Conservation (phyloP, 2,329 filamentous ascomycete genomes). For the Hypoxylon sp. region DNA sequence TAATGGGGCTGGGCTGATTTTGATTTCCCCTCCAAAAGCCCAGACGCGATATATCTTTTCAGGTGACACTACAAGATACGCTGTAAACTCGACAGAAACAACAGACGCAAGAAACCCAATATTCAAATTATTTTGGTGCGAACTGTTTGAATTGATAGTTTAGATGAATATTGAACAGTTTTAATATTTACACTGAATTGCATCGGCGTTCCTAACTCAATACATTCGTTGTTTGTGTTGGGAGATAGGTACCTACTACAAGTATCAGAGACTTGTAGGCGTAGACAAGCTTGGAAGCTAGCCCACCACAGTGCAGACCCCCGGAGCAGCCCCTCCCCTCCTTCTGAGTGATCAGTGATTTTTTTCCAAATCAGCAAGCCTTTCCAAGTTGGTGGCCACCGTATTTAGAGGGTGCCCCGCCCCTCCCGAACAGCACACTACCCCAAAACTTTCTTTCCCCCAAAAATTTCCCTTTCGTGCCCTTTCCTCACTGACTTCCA, state of each 20-base stretch:
- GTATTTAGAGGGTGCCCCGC: slow-evolving; percentile 52
- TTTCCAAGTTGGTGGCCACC: slow-evolving; percentile 22
- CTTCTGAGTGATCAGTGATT: slow-evolving; percentile 37
- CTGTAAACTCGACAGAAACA: slow-evolving; percentile 28
- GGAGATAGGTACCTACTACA: slow-evolving; percentile 25
- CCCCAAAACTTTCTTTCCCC: slow-evolving; percentile 49
- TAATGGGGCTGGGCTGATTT: slow-evolving; percentile 43
- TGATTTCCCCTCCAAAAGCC: slow-evolving; percentile 31
- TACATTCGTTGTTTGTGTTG: slow-evolving; percentile 20
- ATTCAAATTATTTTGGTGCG: slow-evolving; percentile 13
- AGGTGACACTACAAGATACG: slow-evolving; percentile 40
- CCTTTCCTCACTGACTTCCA: slow-evolving; percentile 43
- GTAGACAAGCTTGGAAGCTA: slow-evolving; percentile 23
- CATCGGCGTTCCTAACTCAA: slow-evolving; percentile 8
- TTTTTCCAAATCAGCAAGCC: slow-evolving; percentile 52
- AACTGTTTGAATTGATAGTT: slow-evolving; percentile 15
- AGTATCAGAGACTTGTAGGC: slow-evolving; percentile 18
- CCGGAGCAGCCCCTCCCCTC: slow-evolving; percentile 39
- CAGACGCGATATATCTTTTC: slow-evolving; percentile 36
- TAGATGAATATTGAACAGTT: not conserved
- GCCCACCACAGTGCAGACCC: slow-evolving; percentile 40
- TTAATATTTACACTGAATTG: slow-evolving; percentile 19
- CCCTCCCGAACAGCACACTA: slow-evolving; percentile 48
- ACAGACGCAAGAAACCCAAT: slow-evolving; percentile 11
- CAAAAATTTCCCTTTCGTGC: slow-evolving; percentile 39